Evolutionary conservation across 1,139 yeast genomes (phyloP), one percentile per base, ranked within the genome.

Genomic region (Lodderomyces parapsilosis): DNA sequence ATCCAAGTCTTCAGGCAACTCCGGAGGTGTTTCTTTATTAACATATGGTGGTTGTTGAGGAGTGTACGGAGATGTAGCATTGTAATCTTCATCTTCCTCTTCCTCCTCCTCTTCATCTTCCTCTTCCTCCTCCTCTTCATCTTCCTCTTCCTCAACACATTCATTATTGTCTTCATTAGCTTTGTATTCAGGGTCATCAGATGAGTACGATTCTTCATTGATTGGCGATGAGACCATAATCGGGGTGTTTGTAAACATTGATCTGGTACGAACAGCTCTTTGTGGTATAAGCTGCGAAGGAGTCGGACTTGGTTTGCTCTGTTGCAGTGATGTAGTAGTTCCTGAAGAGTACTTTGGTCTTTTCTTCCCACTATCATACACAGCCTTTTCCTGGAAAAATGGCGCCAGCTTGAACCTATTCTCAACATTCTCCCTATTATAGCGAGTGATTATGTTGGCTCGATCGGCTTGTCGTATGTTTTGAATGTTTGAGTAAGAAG

Each of bases 341-440:
- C 14, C 23, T 8, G 27, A 13, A 9, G 36, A 25, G 41, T 39
- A 34, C 40, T 43, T 38, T 27, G 43, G 49, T 27, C 46, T 66
- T 59, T 47, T 60, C 23, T 55, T 50, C 11, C 73, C 74, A 45
- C 65, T 68, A 48, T 63, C 71, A 22, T 37, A 38, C 20, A 65
- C 60, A 22, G 65, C 62, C 45, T 70, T 71, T 13, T 70, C 72
- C 54, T 61, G 74, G 17, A 71, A 60, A 53, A 73, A 71, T 11
- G 74, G 73, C 0, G 77, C 78, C 74, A 69, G 74, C 49, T 72
- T 72, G 55, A 73, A 73, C 43, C 77, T 53, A 40, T 74, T 74
- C 55, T 68, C 74, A 39, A 73, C 71, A 41, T 69, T 65, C 44
- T 71, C 71, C 45, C 66, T 62, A 47, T 71, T 76, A 51, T 69